Evolutionary conservation across 176 grass and related monocot genomes (phyloP), one percentile per base, ranked within the genome.

Genomic region (Carex cristatella): DNA sequence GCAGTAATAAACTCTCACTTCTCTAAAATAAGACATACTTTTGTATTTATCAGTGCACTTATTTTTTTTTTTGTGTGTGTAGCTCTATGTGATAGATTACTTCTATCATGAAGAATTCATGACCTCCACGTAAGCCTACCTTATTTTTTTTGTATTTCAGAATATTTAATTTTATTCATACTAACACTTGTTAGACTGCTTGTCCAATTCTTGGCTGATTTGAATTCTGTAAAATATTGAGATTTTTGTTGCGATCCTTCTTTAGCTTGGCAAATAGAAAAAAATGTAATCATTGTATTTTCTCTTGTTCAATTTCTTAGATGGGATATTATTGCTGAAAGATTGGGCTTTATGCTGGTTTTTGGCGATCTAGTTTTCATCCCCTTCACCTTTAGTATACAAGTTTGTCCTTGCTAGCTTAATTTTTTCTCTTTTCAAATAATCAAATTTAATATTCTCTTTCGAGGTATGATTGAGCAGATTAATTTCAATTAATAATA

Each of bases 291-390:
- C 1, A 56, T 56, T 55, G 67, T 13, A 49, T 49, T 87, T 73
- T 74, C 3, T 31, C 54, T 54, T 35, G 31, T 68, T 9, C 23
- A 18, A 73, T 70, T 89, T 90, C 84, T 44, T 84, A 98, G 96
- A 76, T 98, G 96, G 96, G 96, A 98, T 68, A 98, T 98, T 84
- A 98, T 98, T 88, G 96, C 93, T 51, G 96, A 98, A 90, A 92
- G 87, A 81, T 84, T 98, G 80, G 96, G 96, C 56, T 98, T 94
- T 88, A 98, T 98, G 96, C 88, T 98, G 80, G 91, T 98, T 7
- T 98, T 95, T 89, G 96, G 96, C 67, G 96, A 98, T 81, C 88
- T 98, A 84, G 96, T 98, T 81, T 98, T 98, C 86, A 92, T 98
- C 74, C 96, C 96, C 69, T 98, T 99, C 87, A 99, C 93, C 54